A percentile compares a stretch with the other conserved stretches of the same genome.
Conservation (phyloP, 352 stramenopile species). For the Thraustochytrium sp. region DNA sequence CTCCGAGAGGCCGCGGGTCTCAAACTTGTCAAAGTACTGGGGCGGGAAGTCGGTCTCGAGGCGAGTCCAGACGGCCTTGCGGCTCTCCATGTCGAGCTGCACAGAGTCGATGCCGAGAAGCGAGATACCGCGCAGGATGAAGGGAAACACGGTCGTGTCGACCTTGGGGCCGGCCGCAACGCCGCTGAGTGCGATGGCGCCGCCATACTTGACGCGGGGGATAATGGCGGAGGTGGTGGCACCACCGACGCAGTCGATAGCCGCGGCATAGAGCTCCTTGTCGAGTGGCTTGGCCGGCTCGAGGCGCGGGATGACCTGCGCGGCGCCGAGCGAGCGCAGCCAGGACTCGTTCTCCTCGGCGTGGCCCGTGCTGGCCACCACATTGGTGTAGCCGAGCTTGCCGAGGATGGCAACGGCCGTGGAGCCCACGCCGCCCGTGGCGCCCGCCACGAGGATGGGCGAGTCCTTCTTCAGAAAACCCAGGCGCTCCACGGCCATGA, state of each 20-base stretch:
- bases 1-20: background rate
- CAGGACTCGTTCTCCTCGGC: slow-evolving; percentile 18
- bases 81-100: slow-evolving; percentile 33
- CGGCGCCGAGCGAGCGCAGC: slow-evolving; percentile 48
- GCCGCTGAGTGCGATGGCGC: slow-evolving; percentile 48
- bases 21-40: background rate
- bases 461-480: slow-evolving; percentile 17
- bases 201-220: slow-evolving; percentile 41
- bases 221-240: slow-evolving; percentile 39
- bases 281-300: slow-evolving; percentile 45
- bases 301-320: slow-evolving; percentile 40
- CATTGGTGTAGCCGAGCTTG: slow-evolving; percentile 21
- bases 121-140: slow-evolving; percentile 52
- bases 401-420: slow-evolving; percentile 49
- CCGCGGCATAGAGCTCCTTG: slow-evolving; percentile 44
- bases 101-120: slow-evolving; percentile 53
- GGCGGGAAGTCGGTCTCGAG: slow-evolving; percentile 16
- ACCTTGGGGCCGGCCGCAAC: slow-evolving; percentile 45
- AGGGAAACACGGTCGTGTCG: slow-evolving; percentile 50
- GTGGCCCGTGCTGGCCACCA: slow-evolving; percentile 48
- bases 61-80: slow-evolving; percentile 33
- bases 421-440: slow-evolving; percentile 49
- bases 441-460: slow-evolving; percentile 49
- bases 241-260: slow-evolving; percentile 52
- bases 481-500: slow-evolving; percentile 22